Evolutionary conservation across 257 asterid species (phyloP).

Genomic region (Schizonepeta tenuifolia): DNA sequence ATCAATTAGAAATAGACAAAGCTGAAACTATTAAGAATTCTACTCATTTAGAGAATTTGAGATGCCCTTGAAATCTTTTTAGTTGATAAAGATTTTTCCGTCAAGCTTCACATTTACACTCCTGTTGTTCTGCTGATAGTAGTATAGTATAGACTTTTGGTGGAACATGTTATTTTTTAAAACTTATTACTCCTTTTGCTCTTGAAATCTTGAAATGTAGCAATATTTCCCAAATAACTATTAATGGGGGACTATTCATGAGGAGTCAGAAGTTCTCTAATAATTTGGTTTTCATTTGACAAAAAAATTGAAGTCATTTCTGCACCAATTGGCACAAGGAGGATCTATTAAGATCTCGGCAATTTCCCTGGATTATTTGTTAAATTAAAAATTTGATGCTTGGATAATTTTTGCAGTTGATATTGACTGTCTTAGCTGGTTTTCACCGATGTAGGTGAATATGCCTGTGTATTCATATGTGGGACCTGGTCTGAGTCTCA

Average conservation of each 20-base stretch:
- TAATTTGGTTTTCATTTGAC: background rate
- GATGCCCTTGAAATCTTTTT: background rate
- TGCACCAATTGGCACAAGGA: slow-evolving; percentile 22
- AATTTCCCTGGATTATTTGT: slow-evolving; percentile 13
- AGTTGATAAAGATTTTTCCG: background rate
- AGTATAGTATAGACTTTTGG: background rate
- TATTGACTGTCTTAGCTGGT: slow-evolving; percentile 30
- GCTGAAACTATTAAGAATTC: slow-evolving; percentile 8
- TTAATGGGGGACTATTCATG: background rate
- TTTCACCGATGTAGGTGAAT: slow-evolving; percentile 61
- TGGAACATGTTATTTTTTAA: background rate
- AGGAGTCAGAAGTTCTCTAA: slow-evolving; percentile 2
- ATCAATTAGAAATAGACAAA: background rate
- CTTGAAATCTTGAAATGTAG: slow-evolving; percentile 14
- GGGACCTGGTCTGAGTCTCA: slow-evolving; percentile 98
- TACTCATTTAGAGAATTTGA: background rate
- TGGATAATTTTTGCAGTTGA: slow-evolving; percentile 7
- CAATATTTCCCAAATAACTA: background rate
- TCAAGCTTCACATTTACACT: slow-evolving; percentile 21
- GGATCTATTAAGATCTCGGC: slow-evolving; percentile 13
- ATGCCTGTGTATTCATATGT: slow-evolving; percentile 50
- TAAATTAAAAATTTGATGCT: slow-evolving; percentile 27
- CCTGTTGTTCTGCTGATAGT: slow-evolving; percentile 19
- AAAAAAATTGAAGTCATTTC: slow-evolving; percentile 5
- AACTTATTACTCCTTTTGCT: slow-evolving; percentile 23